A percentile compares a stretch with the other conserved stretches of the same genome.
Conservation (phyloP, 1,284 basidiomycete genomes). For the Mycena sp. region DNA sequence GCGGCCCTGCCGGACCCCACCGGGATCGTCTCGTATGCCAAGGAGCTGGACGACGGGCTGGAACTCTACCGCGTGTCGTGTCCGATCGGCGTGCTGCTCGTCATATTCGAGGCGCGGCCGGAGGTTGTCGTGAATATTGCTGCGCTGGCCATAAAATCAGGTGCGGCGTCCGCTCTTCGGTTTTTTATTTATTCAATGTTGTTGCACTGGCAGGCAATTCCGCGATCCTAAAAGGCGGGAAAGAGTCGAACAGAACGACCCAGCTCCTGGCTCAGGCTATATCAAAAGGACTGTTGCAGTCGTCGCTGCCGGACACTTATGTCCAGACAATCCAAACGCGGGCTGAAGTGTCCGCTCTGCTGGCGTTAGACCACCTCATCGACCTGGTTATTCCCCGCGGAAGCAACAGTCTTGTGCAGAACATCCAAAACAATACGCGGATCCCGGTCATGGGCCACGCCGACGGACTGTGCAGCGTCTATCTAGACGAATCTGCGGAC, state of each 20-base stretch:
- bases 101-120: constrained; percentile 98
- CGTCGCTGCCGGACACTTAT: constrained; percentile 80
- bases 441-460: constrained; percentile 99
- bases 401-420: constrained; percentile 89
- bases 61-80: constrained; percentile 96
- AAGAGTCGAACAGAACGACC: constrained; percentile 88
- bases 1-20: constrained; percentile 88
- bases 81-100: constrained; percentile 95
- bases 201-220: constrained; percentile 85
- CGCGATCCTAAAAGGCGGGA: constrained; percentile 96
- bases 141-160: constrained; percentile 95
- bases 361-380: constrained; percentile 91
- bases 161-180: constrained; percentile 65
- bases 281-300: constrained; percentile 77
- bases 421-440: constrained; percentile 89
- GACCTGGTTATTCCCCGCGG: constrained; percentile 98
- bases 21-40: constrained; percentile 89
- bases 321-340: constrained; percentile 95
- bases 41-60: constrained; percentile 85
- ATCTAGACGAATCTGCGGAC: constrained; percentile 87
- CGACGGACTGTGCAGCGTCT: constrained; percentile 93
- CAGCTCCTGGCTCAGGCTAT: constrained; percentile 83
- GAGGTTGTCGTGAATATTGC: constrained; percentile 99
- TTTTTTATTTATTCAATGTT: too few relatives aligned
- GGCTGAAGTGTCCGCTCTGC: constrained; percentile 89